phyloP scores from a whole-genome alignment of 805 yeast species.

The Clavispora phyllophila region DNA sequence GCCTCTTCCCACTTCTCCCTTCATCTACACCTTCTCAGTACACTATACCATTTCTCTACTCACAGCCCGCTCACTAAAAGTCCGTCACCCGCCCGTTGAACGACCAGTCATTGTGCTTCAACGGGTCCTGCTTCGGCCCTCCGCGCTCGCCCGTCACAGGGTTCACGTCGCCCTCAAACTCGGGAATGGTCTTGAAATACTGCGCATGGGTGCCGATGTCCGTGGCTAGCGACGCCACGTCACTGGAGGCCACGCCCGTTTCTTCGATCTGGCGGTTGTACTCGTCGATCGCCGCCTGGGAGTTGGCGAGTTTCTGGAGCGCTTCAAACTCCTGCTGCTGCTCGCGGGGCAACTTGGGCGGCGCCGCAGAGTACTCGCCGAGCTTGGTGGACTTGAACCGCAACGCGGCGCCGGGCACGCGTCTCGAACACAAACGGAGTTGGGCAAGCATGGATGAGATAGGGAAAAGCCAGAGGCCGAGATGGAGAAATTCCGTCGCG shows the following conservation, averaged over 20 bases:
- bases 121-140: conserved; percentile 97
- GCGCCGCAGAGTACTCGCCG: conserved; percentile 33
- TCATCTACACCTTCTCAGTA: no score
- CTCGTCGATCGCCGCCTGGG: conserved; percentile 74
- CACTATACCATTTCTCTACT: no score
- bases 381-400: conserved; percentile 16
- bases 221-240: conserved; percentile 21
- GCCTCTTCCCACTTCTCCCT: no score
- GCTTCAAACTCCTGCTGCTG: conserved; percentile 90
- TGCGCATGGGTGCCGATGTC: conserved; percentile 71
- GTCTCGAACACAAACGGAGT: background rate
- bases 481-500: no score
- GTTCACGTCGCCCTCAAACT: conserved; percentile 90
- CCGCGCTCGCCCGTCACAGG: conserved; percentile 94
- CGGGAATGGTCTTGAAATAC: conserved; percentile 76
- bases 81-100: conserved; percentile 96
- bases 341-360: conserved; percentile 72
- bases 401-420: background rate
- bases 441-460: background rate
- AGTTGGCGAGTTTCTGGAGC: conserved; percentile 72
- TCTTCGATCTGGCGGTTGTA: conserved; percentile 48
- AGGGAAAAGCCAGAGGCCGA: no score
- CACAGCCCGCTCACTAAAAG: no score
- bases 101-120: conserved; percentile 80
- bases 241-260: conserved; percentile 10